These are phyloP conservation scores for Acacia acuminata DNA, from an alignment of 306 rosid species.

Conservation along the genomic window DNA sequence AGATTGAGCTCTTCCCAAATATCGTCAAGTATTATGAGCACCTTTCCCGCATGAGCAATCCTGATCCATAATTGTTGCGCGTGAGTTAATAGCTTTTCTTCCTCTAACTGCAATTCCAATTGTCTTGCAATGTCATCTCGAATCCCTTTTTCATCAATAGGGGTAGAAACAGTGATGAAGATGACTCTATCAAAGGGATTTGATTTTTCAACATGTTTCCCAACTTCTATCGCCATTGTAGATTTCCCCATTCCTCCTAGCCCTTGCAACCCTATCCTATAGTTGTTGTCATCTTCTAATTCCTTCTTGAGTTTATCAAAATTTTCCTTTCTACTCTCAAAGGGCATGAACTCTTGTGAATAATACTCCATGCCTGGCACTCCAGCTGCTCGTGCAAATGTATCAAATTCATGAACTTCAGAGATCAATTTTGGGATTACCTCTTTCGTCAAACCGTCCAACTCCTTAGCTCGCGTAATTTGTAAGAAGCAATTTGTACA, in stretches of 20 bases:
- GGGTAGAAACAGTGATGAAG: slow-evolving; percentile 5
- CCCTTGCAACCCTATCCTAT: background rate
- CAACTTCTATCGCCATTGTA: background rate
- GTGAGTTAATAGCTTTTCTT: background rate
- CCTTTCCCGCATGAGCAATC: background rate
- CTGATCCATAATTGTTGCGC: background rate
- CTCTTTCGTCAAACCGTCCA: no score
- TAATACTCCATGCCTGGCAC: background rate
- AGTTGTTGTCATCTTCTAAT: background rate
- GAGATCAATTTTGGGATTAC: no score
- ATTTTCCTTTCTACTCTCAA: background rate
- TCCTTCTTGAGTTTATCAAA: background rate
- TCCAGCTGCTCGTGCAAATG: background rate
- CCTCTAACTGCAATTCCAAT: rapidly evolving
- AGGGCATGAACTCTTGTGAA: background rate
- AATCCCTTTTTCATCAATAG: background rate
- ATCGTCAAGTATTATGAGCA: slow-evolving; percentile 34
- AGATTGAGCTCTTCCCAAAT: slow-evolving; percentile 17
- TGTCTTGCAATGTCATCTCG: slow-evolving; percentile 21
- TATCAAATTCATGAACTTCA: no score
- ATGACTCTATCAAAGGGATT: slow-evolving; percentile 24
- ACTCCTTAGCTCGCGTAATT: no score
- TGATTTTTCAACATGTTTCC: background rate
- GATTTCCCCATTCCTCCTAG: background rate
- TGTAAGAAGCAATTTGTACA: no score